Conservation (phyloP, 805 yeast genomes). For the Kregervanrija pseudodelftensis region DNA sequence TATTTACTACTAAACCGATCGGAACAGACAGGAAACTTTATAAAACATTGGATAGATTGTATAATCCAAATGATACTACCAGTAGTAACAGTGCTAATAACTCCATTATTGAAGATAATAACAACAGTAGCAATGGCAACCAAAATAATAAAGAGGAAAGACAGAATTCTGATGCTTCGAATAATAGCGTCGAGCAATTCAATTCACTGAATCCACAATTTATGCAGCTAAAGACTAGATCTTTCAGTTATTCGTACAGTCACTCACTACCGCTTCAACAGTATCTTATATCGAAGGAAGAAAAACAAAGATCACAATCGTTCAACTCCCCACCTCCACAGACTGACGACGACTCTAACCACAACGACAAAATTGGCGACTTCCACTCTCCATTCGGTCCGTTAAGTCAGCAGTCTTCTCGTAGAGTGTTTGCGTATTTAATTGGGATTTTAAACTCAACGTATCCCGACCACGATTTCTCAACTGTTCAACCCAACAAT, state of each 20-base stretch:
- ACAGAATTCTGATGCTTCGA: conserved; percentile 19
- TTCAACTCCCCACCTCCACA: conserved; percentile 25
- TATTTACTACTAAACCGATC: conserved; percentile 90
- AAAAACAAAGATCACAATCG: conserved; percentile 23
- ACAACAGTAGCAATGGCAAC: not conserved
- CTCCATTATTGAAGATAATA: not conserved
- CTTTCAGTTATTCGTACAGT: conserved; percentile 26
- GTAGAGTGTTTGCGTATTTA: conserved; percentile 84
- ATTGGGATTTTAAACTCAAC: conserved; percentile 87
- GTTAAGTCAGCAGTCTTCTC: conserved; percentile 71
- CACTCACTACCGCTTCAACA: conserved; percentile 12
- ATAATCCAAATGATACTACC: conserved; percentile 10
- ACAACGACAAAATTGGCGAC: conserved; percentile 4
- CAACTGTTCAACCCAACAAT: conserved; percentile 74
- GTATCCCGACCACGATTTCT: conserved; percentile 94
- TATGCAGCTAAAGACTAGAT: conserved; percentile 25
- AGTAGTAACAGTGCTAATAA: no score
- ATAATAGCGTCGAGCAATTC: conserved; percentile 6
- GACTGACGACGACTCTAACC: conserved; percentile 8
- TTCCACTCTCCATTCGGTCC: conserved; percentile 80
- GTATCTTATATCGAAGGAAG: conserved; percentile 5
- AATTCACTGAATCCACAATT: conserved; percentile 24
- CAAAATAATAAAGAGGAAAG: not conserved
- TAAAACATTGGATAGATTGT: conserved; percentile 73
- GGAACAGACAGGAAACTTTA: conserved; percentile 84